A percentile compares a stretch with the other conserved stretches of the same genome.
Evolutionary conservation across 176 grass and related monocot species (phyloP).

Genomic region (Thalia dealbata): DNA sequence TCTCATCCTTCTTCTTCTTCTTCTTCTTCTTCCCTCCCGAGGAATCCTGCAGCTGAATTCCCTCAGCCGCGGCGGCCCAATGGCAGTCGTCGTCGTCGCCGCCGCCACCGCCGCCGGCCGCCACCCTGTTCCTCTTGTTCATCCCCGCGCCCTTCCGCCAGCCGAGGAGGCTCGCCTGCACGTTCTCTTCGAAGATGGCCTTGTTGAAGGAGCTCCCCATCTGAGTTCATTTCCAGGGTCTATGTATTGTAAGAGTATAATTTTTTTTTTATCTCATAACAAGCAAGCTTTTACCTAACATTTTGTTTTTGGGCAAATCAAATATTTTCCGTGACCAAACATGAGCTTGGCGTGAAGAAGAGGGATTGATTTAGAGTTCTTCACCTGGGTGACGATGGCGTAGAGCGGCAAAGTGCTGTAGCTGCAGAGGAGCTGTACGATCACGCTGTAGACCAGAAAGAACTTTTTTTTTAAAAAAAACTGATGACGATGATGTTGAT

Average conservation of each 20-base stretch:
- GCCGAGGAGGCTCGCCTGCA: slow-evolving; percentile 31
- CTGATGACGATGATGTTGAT: no score
- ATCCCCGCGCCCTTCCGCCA: slow-evolving; percentile 40
- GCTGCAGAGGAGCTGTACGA: slow-evolving; percentile 52
- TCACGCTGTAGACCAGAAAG: slow-evolving; percentile 29
- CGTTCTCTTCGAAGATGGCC: slow-evolving; percentile 55
- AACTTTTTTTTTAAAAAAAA: no score
- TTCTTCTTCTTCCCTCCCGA: background rate
- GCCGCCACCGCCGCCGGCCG: no score
- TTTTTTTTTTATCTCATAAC: no score
- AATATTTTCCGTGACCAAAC: no score
- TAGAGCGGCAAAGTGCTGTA: slow-evolving; percentile 79
- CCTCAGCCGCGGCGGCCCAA: background rate
- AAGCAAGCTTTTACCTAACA: no score
- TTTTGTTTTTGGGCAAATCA: no score
- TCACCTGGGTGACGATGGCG: slow-evolving; percentile 76
- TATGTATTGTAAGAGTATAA: no score
- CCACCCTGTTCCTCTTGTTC: slow-evolving; percentile 3
- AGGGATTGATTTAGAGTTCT: no score
- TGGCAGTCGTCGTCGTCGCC: background rate
- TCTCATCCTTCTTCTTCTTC: no score
- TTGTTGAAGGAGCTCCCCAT: slow-evolving; percentile 91
- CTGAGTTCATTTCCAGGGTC: no score
- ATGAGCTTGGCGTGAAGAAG: no score
- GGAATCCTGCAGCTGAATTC: background rate